Evolutionary conservation across 2,329 filamentous ascomycete genomes (phyloP), one percentile per base, ranked within the genome.

Genomic region (Penicillium sp.): DNA sequence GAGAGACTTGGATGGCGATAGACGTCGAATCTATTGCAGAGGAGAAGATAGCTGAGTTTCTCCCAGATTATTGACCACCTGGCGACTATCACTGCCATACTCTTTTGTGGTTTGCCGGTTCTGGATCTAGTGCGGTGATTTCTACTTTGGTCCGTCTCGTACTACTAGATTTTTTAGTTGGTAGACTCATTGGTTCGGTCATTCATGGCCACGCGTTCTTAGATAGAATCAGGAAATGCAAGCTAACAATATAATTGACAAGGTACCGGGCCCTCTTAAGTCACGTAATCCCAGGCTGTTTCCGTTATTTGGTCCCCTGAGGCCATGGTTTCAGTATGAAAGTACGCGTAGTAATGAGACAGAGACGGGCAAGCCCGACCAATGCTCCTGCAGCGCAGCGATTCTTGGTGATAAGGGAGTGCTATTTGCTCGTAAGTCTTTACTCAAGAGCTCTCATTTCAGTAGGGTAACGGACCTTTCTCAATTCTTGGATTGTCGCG

Each of bases 301-400:
- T 39, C 36, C 16, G 36, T 39, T 39, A 39, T 39, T 33, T 39
- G 36, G 16, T 39, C 33, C 36, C 36, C 36, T 33, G 20, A 33
- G 36, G 16, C 29, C 29, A 33, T 41, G 39, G 39, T 30, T 40
- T 40, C 19, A 34, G 29, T 40, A 40, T 40, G 31, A 41, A 45
- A 42, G 40, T 43, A 34, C 40, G 40, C 31, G 40, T 43, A 26
- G 40, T 38, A 23, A 43, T 43, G 29, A 43, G 40, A 34, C 28
- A 38, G 29, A 43, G 35, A 33, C 40, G 35, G 29, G 40, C 40
- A 38, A 43, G 40, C 34, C 40, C 40, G 34, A 39, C 29, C 21
- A 43, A 33, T 38, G 40, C 31, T 30, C 35, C 34, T 43, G 40
- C 35, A 43, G 35, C 29, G 15, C 40, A 38, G 40, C 29, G 40